Percentiles rank a stretch among this genome's conserved stretches.
These are phyloP conservation scores for Scleroderma citrinum DNA, from an alignment of 768 basidiomycete genomes.

Conservation along the genomic window DNA sequence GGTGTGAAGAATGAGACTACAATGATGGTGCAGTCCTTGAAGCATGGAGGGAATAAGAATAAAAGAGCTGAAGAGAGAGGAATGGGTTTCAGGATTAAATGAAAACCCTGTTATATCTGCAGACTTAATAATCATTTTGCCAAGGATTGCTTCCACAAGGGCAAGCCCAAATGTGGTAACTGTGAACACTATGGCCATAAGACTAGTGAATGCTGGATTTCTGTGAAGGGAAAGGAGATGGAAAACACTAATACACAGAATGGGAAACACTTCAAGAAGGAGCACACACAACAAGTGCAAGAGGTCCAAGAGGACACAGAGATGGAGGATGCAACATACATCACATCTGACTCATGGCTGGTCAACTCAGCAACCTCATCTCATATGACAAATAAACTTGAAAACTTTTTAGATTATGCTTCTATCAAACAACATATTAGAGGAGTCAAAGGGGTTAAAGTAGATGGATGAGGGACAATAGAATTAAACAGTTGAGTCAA, in stretches of 20 bases:
- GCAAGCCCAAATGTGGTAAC: background rate
- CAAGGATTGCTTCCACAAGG: no score
- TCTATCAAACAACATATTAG: background rate
- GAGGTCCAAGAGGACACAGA: background rate
- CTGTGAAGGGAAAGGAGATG: background rate
- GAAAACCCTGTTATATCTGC: no score
- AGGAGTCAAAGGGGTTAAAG: background rate
- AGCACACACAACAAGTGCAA: no score
- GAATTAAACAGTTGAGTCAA: background rate
- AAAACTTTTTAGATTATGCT: background rate
- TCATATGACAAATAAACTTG: no score
- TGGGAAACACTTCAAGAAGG: background rate
- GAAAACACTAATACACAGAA: background rate
- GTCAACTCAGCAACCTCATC: no score
- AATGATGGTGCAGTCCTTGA: no score
- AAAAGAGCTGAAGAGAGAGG: no score
- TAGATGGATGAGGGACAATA: background rate
- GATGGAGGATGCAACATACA: background rate
- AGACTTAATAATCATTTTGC: no score
- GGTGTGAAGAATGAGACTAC: background rate
- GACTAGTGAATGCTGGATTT: background rate
- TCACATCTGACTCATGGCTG: conserved; percentile 7
- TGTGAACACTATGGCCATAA: conserved; percentile 2
- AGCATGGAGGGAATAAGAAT: no score
- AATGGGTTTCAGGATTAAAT: no score